Evolutionary conservation across 2,329 filamentous ascomycete species (phyloP).

Genomic region (Neofusicoccum umdonicola): DNA sequence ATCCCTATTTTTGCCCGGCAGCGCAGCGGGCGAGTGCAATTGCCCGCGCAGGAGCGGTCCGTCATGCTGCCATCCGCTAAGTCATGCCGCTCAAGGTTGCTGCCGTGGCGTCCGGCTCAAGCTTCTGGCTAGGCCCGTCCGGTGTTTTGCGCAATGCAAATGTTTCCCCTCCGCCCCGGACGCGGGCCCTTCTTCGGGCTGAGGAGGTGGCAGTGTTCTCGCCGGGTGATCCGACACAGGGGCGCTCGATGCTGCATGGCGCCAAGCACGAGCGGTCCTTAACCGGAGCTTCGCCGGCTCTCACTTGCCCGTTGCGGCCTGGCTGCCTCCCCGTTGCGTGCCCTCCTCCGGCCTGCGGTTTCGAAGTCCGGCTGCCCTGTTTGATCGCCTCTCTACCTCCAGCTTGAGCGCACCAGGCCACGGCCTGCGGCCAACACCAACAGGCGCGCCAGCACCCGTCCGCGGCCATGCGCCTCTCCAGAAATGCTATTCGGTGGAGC

Average conservation of each 20-base stretch:
- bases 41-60: background rate
- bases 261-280: background rate
- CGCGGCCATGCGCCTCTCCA: background rate
- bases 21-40: background rate
- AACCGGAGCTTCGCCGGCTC: background rate
- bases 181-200: background rate
- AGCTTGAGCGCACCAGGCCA: background rate
- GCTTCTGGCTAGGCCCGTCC: conserved; percentile 8
- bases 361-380: conserved; percentile 1
- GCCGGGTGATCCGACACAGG: conserved; percentile 16
- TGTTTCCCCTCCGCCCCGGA: background rate
- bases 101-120: background rate
- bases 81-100: background rate
- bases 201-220: conserved; percentile 16
- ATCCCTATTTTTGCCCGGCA: background rate
- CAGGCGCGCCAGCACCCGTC: background rate
- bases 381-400: conserved; percentile 7
- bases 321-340: background rate
- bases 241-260: background rate
- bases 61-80: background rate
- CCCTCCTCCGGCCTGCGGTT: background rate
- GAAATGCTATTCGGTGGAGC: conserved; percentile 3
- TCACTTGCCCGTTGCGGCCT: background rate
- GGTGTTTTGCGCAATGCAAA: conserved; percentile 7
- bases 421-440: background rate